Evolutionary conservation across 768 basidiomycete species (phyloP).

Genomic region (Mycena alexandri): DNA sequence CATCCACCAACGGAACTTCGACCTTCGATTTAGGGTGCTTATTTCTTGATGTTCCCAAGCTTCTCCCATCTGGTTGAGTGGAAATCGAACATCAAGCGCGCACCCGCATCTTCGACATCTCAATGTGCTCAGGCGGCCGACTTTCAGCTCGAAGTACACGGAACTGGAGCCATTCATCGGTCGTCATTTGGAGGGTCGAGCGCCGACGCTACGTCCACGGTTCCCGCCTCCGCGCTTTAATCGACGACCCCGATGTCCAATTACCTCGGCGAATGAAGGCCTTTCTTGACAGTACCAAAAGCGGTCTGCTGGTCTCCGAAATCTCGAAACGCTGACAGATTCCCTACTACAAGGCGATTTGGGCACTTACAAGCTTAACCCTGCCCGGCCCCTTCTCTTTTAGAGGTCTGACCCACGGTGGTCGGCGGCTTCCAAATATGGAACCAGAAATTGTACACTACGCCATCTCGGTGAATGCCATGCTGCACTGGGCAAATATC

Average conservation of each 20-base stretch:
- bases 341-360: background rate
- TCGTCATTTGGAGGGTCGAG: too few relatives aligned
- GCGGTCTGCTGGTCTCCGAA: background rate
- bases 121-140: too few relatives aligned
- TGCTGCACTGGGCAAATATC: background rate
- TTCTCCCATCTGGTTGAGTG: too few relatives aligned
- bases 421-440: background rate
- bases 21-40: too few relatives aligned
- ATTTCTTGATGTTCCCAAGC: too few relatives aligned
- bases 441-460: background rate
- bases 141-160: too few relatives aligned
- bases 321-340: background rate
- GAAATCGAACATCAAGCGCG: too few relatives aligned
- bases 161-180: too few relatives aligned
- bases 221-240: background rate
- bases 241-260: background rate
- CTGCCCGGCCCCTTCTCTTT: background rate
- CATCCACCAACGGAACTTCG: too few relatives aligned
- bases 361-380: background rate
- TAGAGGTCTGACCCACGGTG: background rate
- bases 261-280: background rate
- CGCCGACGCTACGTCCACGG: constrained; percentile 7
- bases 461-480: background rate
- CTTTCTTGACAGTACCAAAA: background rate
- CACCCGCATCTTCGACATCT: too few relatives aligned